Conservation (phyloP, 139 green algal species). For the Desmodesmus armatus region DNA sequence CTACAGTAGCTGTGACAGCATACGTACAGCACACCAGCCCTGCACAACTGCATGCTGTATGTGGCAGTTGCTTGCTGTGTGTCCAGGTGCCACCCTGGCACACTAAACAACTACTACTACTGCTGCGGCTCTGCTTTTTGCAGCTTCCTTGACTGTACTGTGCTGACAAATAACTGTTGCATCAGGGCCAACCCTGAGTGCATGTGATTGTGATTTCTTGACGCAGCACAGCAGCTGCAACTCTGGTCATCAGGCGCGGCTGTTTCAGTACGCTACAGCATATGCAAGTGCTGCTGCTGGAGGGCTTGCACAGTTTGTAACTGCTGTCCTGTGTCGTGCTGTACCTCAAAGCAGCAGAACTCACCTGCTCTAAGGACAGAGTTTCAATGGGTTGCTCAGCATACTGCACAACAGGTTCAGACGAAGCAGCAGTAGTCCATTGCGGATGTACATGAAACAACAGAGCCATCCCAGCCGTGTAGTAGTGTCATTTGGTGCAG, state of each 20-base stretch:
- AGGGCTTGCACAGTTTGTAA: not conserved
- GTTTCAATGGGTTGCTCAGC: constrained; percentile 63
- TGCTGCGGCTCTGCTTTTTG: no score
- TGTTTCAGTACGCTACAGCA: not conserved
- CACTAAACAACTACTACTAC: no score
- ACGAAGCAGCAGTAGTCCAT: not conserved
- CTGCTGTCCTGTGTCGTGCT: no score
- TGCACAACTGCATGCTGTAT: no score
- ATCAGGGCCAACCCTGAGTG: not conserved
- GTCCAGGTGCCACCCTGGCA: no score
- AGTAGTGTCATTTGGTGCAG: not conserved
- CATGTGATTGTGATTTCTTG: constrained; percentile 16
- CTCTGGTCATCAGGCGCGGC: not conserved
- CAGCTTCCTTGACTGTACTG: no score
- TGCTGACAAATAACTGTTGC: not conserved
- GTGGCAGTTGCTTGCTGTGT: no score
- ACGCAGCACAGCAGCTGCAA: constrained; percentile 52
- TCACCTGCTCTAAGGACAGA: constrained; percentile 63
- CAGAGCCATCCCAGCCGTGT: no score
- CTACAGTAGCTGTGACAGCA: no score
- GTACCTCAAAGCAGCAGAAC: not conserved
- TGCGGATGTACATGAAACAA: not conserved
- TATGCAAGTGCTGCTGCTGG: not conserved
- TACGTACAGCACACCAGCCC: no score
- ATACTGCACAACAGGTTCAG: constrained; percentile 49